phyloP scores from a whole-genome alignment of 2,329 filamentous ascomycete genomes.

The Thielaviopsis musarum region DNA sequence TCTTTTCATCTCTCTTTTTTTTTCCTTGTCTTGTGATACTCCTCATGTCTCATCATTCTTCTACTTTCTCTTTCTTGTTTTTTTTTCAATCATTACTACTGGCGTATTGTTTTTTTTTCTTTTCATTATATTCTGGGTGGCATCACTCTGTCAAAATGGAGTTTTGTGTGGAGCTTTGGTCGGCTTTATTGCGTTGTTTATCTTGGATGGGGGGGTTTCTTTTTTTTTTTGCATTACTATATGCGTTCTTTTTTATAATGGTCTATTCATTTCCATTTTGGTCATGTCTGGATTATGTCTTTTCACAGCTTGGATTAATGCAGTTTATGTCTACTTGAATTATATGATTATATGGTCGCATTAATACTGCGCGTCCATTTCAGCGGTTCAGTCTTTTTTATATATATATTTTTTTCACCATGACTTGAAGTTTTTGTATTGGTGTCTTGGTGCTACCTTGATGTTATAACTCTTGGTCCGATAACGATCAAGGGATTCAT shows the following conservation, averaged over 20 bases:
- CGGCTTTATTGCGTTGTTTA: background rate
- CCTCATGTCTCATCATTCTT: background rate
- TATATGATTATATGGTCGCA: too few species aligned
- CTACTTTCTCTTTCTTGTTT: background rate
- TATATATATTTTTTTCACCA: background rate
- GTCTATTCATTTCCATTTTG: too few species aligned
- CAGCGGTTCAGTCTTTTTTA: too few species aligned
- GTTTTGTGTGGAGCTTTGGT: background rate
- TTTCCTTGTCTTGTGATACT: background rate
- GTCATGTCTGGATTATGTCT: too few species aligned
- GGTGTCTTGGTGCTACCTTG: too few species aligned
- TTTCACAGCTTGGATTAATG: too few species aligned
- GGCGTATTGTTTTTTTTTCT: background rate
- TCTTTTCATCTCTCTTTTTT: constrained; percentile 1
- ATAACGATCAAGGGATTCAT: too few species aligned
- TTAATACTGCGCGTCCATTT: too few species aligned
- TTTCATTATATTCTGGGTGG: background rate
- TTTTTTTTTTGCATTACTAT: too few species aligned
- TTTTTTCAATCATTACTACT: background rate
- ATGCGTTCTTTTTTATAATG: background rate
- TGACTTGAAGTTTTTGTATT: background rate
- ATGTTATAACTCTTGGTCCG: too few species aligned
- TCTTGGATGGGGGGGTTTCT: background rate
- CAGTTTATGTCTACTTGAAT: too few species aligned
- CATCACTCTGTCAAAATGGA: background rate